Conservation (phyloP, 1,284 basidiomycete genomes). For the Melampsora americana region DNA sequence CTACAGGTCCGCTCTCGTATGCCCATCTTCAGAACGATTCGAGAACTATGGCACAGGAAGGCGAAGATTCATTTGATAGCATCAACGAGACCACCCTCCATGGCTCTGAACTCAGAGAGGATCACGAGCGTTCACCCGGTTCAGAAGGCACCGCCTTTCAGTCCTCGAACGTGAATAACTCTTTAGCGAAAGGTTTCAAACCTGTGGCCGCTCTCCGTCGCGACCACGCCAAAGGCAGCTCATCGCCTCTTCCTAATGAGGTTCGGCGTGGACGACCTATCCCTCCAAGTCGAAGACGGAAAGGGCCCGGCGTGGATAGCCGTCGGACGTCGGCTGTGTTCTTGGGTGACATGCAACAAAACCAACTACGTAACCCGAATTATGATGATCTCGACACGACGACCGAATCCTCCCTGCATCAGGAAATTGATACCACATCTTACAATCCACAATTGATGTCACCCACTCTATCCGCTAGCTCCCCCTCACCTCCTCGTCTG, state of each 20-base stretch:
- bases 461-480: background rate
- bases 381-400: background rate
- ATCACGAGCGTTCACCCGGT: background rate
- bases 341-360: background rate
- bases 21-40: background rate
- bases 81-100: slow-evolving; percentile 6
- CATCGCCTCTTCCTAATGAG: background rate
- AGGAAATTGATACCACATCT: slow-evolving; percentile 13
- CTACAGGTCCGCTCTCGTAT: background rate
- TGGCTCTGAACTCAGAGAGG: background rate
- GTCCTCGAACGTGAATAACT: background rate
- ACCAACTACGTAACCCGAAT: background rate
- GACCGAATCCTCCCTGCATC: background rate
- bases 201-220: background rate
- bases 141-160: background rate
- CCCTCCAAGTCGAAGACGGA: slow-evolving; percentile 26
- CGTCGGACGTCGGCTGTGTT: background rate
- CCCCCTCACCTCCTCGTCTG: slow-evolving; percentile 7
- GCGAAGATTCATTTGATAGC: slow-evolving; percentile 24
- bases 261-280: background rate
- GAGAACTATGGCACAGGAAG: slow-evolving; percentile 2
- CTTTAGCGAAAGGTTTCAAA: background rate
- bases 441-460: slow-evolving; percentile 4
- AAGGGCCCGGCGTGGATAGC: background rate
- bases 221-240: slow-evolving; percentile 9